Conservation (phyloP, 2,329 filamentous ascomycete species). For the Aspergillus sp. region DNA sequence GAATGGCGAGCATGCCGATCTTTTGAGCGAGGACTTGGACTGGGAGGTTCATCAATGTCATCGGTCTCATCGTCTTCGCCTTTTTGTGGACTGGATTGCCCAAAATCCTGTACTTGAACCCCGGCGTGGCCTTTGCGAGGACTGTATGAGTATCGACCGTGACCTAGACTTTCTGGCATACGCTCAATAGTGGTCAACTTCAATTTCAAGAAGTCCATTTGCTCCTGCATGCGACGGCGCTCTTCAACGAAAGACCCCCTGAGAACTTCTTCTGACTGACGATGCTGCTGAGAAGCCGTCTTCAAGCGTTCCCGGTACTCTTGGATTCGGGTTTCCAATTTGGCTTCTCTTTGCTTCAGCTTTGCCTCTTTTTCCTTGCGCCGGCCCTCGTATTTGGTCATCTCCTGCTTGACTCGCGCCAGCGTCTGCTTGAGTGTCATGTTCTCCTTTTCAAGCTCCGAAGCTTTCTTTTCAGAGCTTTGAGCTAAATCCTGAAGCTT, state of each 20-base stretch:
- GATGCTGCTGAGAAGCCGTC: constrained; percentile 28
- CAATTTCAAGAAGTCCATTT: constrained; percentile 32
- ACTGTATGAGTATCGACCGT: constrained; percentile 19
- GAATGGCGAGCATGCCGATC: constrained; percentile 15
- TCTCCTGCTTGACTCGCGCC: constrained; percentile 37
- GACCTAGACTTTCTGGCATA: constrained; percentile 14
- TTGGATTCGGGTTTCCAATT: constrained; percentile 34
- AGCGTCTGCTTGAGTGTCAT: constrained; percentile 34
- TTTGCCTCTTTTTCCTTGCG: constrained; percentile 39
- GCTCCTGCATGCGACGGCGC: constrained; percentile 32
- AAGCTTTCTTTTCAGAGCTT: constrained; percentile 37
- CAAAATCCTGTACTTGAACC: constrained; percentile 23
- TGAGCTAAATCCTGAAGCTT: constrained; percentile 30
- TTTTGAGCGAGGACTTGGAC: constrained; percentile 32
- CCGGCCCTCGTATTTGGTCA: constrained; percentile 37
- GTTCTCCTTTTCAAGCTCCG: constrained; percentile 39
- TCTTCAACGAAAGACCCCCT: constrained; percentile 31
- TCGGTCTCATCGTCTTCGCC: constrained; percentile 20
- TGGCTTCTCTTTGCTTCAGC: constrained; percentile 35
- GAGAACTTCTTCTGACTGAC: constrained; percentile 30
- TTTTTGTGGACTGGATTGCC: constrained; percentile 13
- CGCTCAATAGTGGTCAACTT: constrained; percentile 25
- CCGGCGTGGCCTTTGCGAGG: constrained; percentile 24
- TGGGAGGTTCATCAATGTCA: constrained; percentile 28
- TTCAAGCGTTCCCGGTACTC: constrained; percentile 38